phyloP scores from a whole-genome alignment of 768 basidiomycete genomes.

The Candolleomyces efflorescens region DNA sequence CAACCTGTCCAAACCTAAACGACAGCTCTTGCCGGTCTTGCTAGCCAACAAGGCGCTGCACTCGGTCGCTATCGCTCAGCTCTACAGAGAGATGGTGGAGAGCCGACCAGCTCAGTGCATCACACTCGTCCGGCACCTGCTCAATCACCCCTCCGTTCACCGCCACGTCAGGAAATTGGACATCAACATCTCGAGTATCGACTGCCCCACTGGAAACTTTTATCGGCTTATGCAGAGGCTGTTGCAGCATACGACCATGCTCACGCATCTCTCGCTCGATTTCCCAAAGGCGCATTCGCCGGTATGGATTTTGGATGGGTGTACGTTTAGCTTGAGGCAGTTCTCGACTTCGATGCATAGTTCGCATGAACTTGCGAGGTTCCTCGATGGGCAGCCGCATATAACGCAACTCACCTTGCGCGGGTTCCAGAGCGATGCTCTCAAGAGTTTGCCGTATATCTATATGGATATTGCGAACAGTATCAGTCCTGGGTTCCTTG shows the following conservation, averaged over 20 bases:
- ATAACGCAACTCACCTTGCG: constrained; percentile 53
- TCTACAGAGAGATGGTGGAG: constrained; percentile 18
- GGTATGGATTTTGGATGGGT: constrained; percentile 45
- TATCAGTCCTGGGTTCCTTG: constrained; percentile 13
- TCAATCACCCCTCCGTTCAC: constrained; percentile 3
- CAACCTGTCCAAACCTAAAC: constrained; percentile 13
- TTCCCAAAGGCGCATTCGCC: constrained; percentile 37
- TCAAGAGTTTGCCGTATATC: constrained; percentile 18
- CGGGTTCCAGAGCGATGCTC: constrained; percentile 37
- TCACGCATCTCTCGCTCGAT: constrained; percentile 46
- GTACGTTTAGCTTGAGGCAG: constrained; percentile 38
- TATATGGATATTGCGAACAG: constrained; percentile 13
- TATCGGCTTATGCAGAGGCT: constrained; percentile 45
- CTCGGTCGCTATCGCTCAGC: constrained; percentile 17
- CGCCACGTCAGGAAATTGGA: constrained; percentile 40
- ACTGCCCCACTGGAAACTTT: constrained; percentile 40
- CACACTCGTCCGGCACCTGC: constrained; percentile 35
- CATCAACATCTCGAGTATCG: constrained; percentile 34
- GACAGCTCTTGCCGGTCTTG: constrained; percentile 17
- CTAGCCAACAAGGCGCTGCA: constrained; percentile 19
- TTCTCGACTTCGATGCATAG: constrained; percentile 58
- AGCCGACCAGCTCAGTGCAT: constrained; percentile 17
- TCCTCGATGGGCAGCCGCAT: constrained; percentile 46
- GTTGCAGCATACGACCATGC: constrained; percentile 33
- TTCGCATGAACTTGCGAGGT: constrained; percentile 39